Evolutionary conservation across 352 stramenopile species (phyloP), one percentile per base, ranked within the genome.

Genomic region (Aphanomyces astaci): DNA sequence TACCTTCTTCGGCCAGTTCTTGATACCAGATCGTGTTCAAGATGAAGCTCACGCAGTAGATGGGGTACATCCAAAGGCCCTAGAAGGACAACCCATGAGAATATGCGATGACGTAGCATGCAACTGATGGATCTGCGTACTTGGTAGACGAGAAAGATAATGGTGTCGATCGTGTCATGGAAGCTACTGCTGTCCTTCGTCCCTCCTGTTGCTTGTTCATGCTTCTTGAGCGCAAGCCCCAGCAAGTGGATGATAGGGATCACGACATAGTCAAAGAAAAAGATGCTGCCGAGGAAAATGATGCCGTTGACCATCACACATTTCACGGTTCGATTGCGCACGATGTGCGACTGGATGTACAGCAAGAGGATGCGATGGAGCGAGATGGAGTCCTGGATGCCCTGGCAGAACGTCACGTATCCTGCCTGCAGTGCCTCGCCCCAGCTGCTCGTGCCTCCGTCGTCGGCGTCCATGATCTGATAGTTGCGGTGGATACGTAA

Each of bases 1-100:
- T 63, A 94, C 86, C 86, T 68, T 95, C 85, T 53, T 95, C 86
- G 0, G 86, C 86, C 56, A 95, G 93, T 73, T 95, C 86, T 77
- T 95, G 86, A 73, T 95, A 95, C 86, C 86, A 95, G 76, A 95
- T 95, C 17, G 86, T 93, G 71, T 95, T 95, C 66, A 95, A 73
- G 68, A 95, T 95, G 73, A 95, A 95, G 74, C 86, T 95, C 73
- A 95, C 92, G 76, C 83, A 92, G 77, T 95, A 95, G 72, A 95
- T 95, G 48, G 86, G 86, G 70, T 95, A 95, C 85, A 95, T 95
- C 86, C 86, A 95, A 30, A 95, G 71, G 62, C 84, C 80, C 79
- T 89, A 40, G 53, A 24, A 43, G 62, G 4, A 66, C 1, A n/a
- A n/a, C 9, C 4, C 3, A 64, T 13, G 33, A 55, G 3, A 1